Base-by-base conservation (phyloP, 495 filamentous ascomycete species). In the Sordaria brevicollis region DNA sequence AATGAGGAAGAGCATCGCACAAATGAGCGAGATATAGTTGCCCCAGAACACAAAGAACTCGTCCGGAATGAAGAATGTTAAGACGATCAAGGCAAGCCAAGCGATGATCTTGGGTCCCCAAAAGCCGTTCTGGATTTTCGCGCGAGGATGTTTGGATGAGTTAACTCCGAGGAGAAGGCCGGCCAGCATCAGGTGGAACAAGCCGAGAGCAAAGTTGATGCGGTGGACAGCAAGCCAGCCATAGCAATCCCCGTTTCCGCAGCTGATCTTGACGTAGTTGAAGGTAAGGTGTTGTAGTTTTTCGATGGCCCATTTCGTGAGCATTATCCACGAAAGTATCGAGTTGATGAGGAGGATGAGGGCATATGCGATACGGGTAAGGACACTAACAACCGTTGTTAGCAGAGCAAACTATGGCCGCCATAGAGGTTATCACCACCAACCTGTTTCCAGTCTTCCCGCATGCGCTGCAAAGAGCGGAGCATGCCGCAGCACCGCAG, bases 251-350 rank as follows among this genome's bases (percentile, higher is more conserved):
- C 96, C 93, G 21, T 92, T 93, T 39, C 91, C 89, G 77, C 95
- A 99, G 73, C 86, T 89, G 74, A 99, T 95, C 74, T 91, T 91
- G 81, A 99, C 93, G 77, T 97, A 97, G 81, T 98, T 93, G 66
- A 99, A 84, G 35, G 93, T 94, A 65, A 98, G 80, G 72, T 94
- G 87, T 77, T 97, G 89, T 10, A 99, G 83, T 76, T 97, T 97
- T 75, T 97, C 93, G 79, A 97, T 90, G 17, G 95, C 95, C 95
- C 96, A 99, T 71, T 93, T 93, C 9, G 95, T 98, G 85, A 98
- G 94, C 93, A 98, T 96, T 37, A 99, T 91, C 95, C 95, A 99
- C 35, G 96, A 94, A 65, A 96, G 78, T 71, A 97, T 96, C 65
- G 93, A 97, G 86, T 99, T 98, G 82, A 97, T 80, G 72, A 98